Base-by-base conservation (phyloP, 2,329 filamentous ascomycete genomes). In the Alternaria triticimaculans region DNA sequence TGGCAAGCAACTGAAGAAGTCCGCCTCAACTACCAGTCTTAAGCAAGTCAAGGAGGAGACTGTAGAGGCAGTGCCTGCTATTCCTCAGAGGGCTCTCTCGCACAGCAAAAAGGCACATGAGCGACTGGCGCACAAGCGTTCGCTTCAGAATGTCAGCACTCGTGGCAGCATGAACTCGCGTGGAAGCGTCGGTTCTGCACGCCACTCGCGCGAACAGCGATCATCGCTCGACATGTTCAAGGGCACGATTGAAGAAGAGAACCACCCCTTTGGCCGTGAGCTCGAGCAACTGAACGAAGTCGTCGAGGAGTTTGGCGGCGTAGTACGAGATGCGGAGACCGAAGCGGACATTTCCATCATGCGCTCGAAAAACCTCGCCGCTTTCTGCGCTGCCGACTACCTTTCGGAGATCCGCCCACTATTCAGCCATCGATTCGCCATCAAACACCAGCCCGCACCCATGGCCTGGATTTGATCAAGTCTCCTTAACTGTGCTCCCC, bases 231-330 rank as follows among this genome's bases (percentile, higher is more conserved):
- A 85, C 67, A 80, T 83, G 75, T 82, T 85, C 76, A 66, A 58
- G 20, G 61, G 63, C 60, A 69, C 74, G 62, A 72, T 71, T 69
- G 74, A 67, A 61, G 73, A 78, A 76, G 67, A 86, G 80, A 37
- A 81, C 49, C 88, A 96, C 78, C 95, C 95, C 0, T 98, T 98
- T 74, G 93, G 93, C 57, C 90, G 91, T 55, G 96, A 99, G 81
- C 84, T 98, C 57, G 93, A 93, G 60, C 92, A 98, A 81, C 92
- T 98, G 23, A 93, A 94, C 57, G 96, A 98, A 81, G 87, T 97
- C 15, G 95, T 91, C 0, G 96, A 98, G 81, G 94, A 97, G 80
- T 95, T 93, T 71, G 89, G 89, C 45, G 77, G 78, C 51, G 82
- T 80, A 1, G 85, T 89, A 28, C 86, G 87, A 66, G 85, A 88